Evolutionary conservation across 495 filamentous ascomycete species (phyloP), one percentile per base, ranked within the genome.

Genomic region (Viridothelium virens): DNA sequence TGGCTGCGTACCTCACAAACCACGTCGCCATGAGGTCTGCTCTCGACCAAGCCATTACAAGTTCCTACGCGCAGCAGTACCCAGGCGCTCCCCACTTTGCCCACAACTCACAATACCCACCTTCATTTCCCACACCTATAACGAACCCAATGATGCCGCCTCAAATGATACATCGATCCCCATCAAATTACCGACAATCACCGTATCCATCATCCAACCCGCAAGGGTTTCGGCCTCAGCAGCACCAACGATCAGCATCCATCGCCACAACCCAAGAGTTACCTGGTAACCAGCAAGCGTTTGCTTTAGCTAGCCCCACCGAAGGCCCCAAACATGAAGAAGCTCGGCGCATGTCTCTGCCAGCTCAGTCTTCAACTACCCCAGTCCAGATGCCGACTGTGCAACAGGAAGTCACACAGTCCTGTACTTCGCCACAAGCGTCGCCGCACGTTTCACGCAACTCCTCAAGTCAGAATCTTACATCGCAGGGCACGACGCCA

Each of bases 1-100:
- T 89, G 3, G 79, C 80, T 14, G 83, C 85, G 1, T 87, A 85
- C 70, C 70, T 88, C 18, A 80, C 81, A 0, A 86, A 80, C 62
- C 82, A 87, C 63, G 76, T 84, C 0, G 84, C 80, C 4, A 84
- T 87, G 78, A 79, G 84, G 64, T 80, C 73, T 44, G 77, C 80
- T 39, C 77, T 84, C 36, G 80, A 53, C 61, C 18, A 67, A 6
- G 69, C 78, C 11, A 76, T 86, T 53, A 73, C 77, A 18, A 76
- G 81, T 25, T 79, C 78, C 16, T 77, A 81, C 53, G 76, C 74
- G n/a, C 75, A 78, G 64, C 75, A 74, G 78, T 84, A 67, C 74
- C 75, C 69, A 66, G 80, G 73, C 65, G 76, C 41, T 77, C 79
- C 71, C 69, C 79, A 74, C 68, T 74, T 71, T 69, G 63, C 66